Percentiles rank a stretch among this genome's conserved stretches.
Evolutionary conservation across 306 rosid species (phyloP).

Genomic region (Glycyrrhiza uralensis): DNA sequence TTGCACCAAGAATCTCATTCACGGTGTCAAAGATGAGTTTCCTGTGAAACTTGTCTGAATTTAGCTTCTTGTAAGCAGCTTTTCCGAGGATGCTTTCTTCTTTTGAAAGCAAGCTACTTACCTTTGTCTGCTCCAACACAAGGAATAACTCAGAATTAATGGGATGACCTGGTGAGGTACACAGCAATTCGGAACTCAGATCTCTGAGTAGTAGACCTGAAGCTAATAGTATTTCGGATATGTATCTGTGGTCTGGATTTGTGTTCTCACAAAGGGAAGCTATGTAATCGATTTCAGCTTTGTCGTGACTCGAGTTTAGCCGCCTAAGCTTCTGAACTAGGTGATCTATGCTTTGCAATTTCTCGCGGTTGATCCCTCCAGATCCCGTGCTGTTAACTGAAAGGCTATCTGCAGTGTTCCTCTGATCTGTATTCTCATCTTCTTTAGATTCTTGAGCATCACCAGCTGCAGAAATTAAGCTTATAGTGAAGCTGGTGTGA

Average conservation of each 20-base stretch:
- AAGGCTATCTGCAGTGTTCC: conserved; percentile 41
- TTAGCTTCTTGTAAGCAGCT: conserved; percentile 30
- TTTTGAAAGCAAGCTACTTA: conserved; percentile 46
- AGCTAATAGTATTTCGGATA: conserved; percentile 71
- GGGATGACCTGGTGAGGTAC: conserved; percentile 65
- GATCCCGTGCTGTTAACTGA: conserved; percentile 33
- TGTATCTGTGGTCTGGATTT: conserved; percentile 74
- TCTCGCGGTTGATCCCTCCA: conserved; percentile 56
- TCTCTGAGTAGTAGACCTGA: conserved; percentile 74
- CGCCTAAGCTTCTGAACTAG: conserved; percentile 72
- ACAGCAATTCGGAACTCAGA: conserved; percentile 55
- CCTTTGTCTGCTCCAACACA: conserved; percentile 82
- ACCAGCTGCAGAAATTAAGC: conserved; percentile 38
- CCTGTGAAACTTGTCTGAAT: conserved; percentile 50
- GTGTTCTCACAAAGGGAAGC: conserved; percentile 71
- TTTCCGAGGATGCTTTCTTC: conserved; percentile 41
- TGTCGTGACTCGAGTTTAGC: conserved; percentile 68
- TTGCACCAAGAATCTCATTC: conserved; percentile 62
- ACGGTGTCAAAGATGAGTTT: conserved; percentile 76
- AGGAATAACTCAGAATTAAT: conserved; percentile 74
- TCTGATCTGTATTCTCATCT: conserved; percentile 39
- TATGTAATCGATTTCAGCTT: conserved; percentile 64
- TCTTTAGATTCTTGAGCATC: conserved; percentile 38
- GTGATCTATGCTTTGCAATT: conserved; percentile 61
- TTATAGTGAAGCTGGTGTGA: conserved; percentile 15